Evolutionary conservation across 2,329 filamentous ascomycete genomes (phyloP), one percentile per base, ranked within the genome.

Genomic region (Stagonosporopsis rhizophila): DNA sequence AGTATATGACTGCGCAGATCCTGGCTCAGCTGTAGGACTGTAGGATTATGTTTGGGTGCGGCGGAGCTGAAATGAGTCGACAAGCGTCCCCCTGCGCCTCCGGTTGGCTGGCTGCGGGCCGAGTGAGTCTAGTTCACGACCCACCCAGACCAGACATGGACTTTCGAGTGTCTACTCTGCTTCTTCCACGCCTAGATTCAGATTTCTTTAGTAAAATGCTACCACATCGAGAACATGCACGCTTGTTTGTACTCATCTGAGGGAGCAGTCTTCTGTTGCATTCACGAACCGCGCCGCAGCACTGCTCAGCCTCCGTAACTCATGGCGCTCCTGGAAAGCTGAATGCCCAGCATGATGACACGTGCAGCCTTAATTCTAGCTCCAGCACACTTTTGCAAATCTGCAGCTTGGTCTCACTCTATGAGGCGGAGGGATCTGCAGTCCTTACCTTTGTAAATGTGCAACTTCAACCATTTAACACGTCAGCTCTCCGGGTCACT

Each of bases 11-110:
- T 58, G 22, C 50, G 20, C 20, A 41, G 39, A 20, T 17, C 35
- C 41, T 42, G 39, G 56, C 46, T 58, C 41, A 58, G 50, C 56
- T 54, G 50, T 50, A 51, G 28, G 37, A 42, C 50, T 54, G 50
- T 50, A 51, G 23, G 37, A 47, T 50, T 39, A 32, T 46, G 35
- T 30, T 41, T 46, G 51, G 30, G 42, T 46, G 41, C 54, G 54
- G 49, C 42, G 42, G 42, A 56, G 54, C 54, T 58, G 49, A 52
- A 27, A 52, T 58, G 54, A 58, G 44, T 58, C 54, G 44, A 58
- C 25, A 42, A n/a, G 27, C 32, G 53, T 48, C 44, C 47, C 50
- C 53, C 53, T 56, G 47, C 47, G 47, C 47, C 53, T 56, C 53
- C 53, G 53, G 53, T 56, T 56, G 53, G 53, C 48, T 47, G 47